These are phyloP conservation scores for Alternaria conjuncta DNA, from an alignment of 2,329 filamentous ascomycete genomes.

Conservation along the genomic window DNA sequence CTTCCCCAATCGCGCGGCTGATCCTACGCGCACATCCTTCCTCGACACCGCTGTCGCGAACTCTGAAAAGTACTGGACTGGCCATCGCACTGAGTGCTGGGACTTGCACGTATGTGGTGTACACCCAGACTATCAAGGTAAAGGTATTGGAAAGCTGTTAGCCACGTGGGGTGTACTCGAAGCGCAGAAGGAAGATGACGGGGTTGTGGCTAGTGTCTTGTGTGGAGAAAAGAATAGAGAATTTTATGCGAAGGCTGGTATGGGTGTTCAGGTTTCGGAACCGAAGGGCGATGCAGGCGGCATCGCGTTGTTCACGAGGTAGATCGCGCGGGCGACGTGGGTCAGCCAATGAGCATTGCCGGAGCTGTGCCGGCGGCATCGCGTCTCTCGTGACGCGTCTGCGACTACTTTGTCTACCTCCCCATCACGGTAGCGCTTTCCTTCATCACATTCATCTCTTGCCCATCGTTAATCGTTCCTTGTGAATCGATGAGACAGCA, in stretches of 20 bases:
- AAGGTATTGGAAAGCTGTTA: conserved; percentile 47
- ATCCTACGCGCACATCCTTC: conserved; percentile 25
- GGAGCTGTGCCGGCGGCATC: background rate
- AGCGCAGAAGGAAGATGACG: conserved; percentile 38
- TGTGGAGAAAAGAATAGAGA: conserved; percentile 40
- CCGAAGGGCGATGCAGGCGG: conserved; percentile 10
- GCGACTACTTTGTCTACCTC: background rate
- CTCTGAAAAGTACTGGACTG: conserved; percentile 33
- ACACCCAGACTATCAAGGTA: conserved; percentile 44
- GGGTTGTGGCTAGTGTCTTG: conserved; percentile 31
- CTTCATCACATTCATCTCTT: background rate
- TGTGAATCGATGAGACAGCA: background rate
- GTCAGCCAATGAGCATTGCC: background rate
- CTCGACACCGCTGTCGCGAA: conserved; percentile 27
- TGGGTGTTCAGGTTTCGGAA: conserved; percentile 21
- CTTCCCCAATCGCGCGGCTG: conserved; percentile 38
- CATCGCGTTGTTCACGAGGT: conserved; percentile 29
- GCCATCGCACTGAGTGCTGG: conserved; percentile 34
- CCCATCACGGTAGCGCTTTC: background rate
- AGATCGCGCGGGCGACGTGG: background rate
- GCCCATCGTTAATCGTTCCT: background rate
- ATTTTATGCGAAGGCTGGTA: conserved; percentile 32
- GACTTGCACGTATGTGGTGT: conserved; percentile 40
- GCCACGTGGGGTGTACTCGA: conserved; percentile 48
- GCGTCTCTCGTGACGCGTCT: background rate